Evolutionary conservation across 768 basidiomycete genomes (phyloP).

Genomic region (Termitomyces sp.): DNA sequence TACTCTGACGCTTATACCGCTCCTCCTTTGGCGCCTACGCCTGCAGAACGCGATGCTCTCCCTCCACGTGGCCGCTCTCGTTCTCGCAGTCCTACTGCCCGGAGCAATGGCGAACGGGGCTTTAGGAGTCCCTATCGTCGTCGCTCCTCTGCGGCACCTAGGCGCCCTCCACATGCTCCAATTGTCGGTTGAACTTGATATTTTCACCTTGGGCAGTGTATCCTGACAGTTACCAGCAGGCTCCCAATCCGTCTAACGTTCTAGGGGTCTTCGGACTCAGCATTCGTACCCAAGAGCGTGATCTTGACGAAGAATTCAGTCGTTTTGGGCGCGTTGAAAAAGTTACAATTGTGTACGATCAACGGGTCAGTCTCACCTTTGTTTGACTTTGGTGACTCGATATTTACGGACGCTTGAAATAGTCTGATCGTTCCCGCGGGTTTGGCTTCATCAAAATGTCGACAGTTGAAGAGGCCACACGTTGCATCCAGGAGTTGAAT

Average conservation of each 20-base stretch:
- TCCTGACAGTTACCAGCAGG: conserved; percentile 53
- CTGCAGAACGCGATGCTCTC: conserved; percentile 51
- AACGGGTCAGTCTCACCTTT: conserved; percentile 60
- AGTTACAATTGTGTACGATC: conserved; percentile 95
- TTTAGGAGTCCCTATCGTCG: conserved; percentile 59
- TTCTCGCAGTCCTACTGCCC: conserved; percentile 62
- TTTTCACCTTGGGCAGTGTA: conserved; percentile 9
- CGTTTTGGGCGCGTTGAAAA: conserved; percentile 89
- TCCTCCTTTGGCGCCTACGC: conserved; percentile 44
- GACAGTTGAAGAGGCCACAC: conserved; percentile 78
- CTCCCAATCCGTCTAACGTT: conserved; percentile 82
- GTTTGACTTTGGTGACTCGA: background rate
- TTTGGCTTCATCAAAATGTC: conserved; percentile 98
- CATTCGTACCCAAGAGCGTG: conserved; percentile 89
- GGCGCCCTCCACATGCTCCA: conserved; percentile 66
- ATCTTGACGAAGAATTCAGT: conserved; percentile 91
- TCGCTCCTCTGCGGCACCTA: conserved; percentile 55
- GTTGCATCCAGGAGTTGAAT: conserved; percentile 88
- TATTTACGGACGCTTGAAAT: conserved; percentile 15
- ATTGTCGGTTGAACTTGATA: conserved; percentile 45
- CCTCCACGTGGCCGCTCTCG: conserved; percentile 66
- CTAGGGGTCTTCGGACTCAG: conserved; percentile 98
- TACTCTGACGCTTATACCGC: conserved; percentile 81
- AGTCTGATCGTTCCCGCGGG: conserved; percentile 95
- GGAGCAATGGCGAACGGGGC: conserved; percentile 41